Base-by-base conservation (phyloP, 1,139 yeast species). In the Saccharomyces uvarum region DNA sequence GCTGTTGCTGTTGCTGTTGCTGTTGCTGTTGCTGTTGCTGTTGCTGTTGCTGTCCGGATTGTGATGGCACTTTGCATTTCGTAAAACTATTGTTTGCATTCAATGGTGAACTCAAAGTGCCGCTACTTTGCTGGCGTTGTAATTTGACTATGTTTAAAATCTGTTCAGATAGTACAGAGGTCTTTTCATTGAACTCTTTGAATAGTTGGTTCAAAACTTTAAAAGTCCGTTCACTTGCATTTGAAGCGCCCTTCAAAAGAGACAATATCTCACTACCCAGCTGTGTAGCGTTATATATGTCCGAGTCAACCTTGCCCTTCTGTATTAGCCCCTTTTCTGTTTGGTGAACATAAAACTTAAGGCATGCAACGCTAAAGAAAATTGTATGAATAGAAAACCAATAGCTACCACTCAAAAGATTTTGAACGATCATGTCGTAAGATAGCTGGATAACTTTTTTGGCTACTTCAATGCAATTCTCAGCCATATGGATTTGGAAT, bases 371-470 rank as follows among this genome's bases (percentile, higher is more conserved):
- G 11, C 95, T 83, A 70, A 88, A 88, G 66, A 88, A 89, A 4
- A 89, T 84, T 0, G 96, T 87, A 69, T 89, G 89, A 71, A 87
- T 84, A 6, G 95, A 83, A 68, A 88, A 89, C 96, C 96, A 88
- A 69, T 89, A 89, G 2, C 95, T 87, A 1, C 96, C 96, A 63
- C 84, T 83, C 57, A 89, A 74, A 62, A 87, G 74, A 56, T 83
- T 78, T 55, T 82, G 79, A 59, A 81, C 78, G 57, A 86, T 82
- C 86, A 88, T 81, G 61, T 85, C 88, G 62, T 85, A 82, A 0
- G 96, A 89, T 56, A 88, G 71, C 61, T 83, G 81, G 29, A 89
- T 88, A 50, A 88, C 95, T 68, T 84, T 79, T 58, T 93, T 76
- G 0, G 96, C 90, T 7, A 86, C 87, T 59, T 85, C 83, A 53